Conservation (phyloP, 2,329 filamentous ascomycete genomes). For the Calycina herbarum region DNA sequence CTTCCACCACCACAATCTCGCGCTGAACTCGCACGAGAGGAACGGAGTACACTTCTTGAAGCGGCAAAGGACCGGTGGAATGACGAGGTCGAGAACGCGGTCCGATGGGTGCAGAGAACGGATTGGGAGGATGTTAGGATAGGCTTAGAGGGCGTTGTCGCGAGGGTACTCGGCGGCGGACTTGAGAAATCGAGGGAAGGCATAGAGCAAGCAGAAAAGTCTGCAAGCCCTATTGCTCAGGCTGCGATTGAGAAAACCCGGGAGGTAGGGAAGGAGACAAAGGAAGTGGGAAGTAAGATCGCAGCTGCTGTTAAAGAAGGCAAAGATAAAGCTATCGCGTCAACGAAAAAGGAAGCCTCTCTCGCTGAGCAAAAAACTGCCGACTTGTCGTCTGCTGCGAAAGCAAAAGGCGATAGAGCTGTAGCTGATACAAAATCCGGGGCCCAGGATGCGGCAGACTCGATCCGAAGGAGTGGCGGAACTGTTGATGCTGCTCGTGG, state of each 20-base stretch:
- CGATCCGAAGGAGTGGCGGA: slow-evolving; percentile 35
- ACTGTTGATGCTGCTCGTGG: slow-evolving; percentile 43
- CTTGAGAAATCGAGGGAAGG: slow-evolving; percentile 34
- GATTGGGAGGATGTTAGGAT: slow-evolving; percentile 66
- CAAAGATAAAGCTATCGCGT: slow-evolving; percentile 18
- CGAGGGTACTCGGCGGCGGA: slow-evolving; percentile 41
- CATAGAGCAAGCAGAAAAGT: slow-evolving; percentile 33
- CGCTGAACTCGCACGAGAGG: slow-evolving; percentile 50
- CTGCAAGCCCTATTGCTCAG: slow-evolving; percentile 39
- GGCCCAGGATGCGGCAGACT: slow-evolving; percentile 28
- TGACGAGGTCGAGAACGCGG: slow-evolving; percentile 65
- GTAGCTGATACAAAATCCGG: slow-evolving; percentile 29
- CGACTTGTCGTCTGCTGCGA: slow-evolving; percentile 36
- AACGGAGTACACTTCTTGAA: slow-evolving; percentile 60
- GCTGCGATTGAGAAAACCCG: slow-evolving; percentile 42
- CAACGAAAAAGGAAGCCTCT: slow-evolving; percentile 26
- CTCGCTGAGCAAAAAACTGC: slow-evolving; percentile 28
- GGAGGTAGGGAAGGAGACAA: slow-evolving; percentile 36
- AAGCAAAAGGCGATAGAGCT: slow-evolving; percentile 31
- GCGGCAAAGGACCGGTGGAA: slow-evolving; percentile 78
- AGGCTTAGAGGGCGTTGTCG: slow-evolving; percentile 51
- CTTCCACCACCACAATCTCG: slow-evolving; percentile 51
- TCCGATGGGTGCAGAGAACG: slow-evolving; percentile 64
- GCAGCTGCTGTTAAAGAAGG: slow-evolving; percentile 24
- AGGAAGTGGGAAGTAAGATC: slow-evolving; percentile 27